Base-by-base conservation (phyloP, 225 moss, liverwort and hornwort genomes). In the Sphagnum tenellum region DNA sequence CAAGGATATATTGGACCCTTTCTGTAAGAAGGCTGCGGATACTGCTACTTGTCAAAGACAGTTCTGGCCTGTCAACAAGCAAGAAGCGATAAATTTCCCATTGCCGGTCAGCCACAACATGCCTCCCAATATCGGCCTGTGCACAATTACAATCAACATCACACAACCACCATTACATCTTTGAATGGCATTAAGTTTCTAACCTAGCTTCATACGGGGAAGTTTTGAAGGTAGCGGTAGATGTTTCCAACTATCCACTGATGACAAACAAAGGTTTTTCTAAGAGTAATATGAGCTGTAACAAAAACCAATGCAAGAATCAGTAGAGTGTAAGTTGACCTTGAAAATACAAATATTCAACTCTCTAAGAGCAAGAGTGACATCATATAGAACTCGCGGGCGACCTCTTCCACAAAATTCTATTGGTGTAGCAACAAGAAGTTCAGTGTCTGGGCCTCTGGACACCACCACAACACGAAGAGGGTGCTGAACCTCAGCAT, bases 291-390 rank as follows among this genome's bases (percentile, higher is more conserved):
- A 29, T 29, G 29, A 29, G 29, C 29, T 29, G 29, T 29, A 29
- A 29, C 29, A 29, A 29, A 29, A 29, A 29, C 29, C 29, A 29
- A 29, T 29, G 29, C 29, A 29, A 29, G 29, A 29, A 29, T 29
- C 29, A 29, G 29, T 29, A 29, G 29, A 29, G 61, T 5, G 44
- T 29, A 9, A 44, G 12, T 44, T 53, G 4, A 86, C 89, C 81
- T 89, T 85, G 45, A 89, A 89, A 67, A 89, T 89, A 75, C 89
- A 86, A 64, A 89, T 81, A 61, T 82, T 71, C 49, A 86, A 45
- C 51, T 76, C 66, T 61, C 68, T 62, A 49, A 89, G 73, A 44
- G 86, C 89, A 29, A 80, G 72, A 59, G 86, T 86, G 49, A 89
- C 89, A 60, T 89, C 83, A 44, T 82, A 89, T 12, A 89, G 74